Evolutionary conservation across 768 basidiomycete species (phyloP), one percentile per base, ranked within the genome.

Genomic region (Fistulinella prunicolor): DNA sequence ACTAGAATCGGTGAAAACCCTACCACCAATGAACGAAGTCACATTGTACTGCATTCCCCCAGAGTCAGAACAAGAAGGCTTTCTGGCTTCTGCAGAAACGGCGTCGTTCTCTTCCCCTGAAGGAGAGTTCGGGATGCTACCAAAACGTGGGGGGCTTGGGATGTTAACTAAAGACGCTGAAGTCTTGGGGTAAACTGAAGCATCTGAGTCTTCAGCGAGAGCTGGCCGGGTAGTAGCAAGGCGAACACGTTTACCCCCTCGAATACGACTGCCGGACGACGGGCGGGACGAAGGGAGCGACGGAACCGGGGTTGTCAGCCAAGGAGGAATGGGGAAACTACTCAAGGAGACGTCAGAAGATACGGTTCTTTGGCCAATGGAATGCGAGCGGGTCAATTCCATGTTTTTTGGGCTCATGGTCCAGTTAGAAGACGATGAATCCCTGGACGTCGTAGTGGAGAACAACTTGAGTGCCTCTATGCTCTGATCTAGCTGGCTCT

Each of bases 21-120:
- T 48, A 76, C 77, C 63, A 36, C 68, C 80, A 53, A 88, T 85
- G 59, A 88, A 87, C 1, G 86, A 87, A 14, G 85, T 88, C 17
- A 87, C 83, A 49, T 87, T 85, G 57, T 81, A 86, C 49, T 77
- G 79, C 0, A 76, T 82, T 13, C 70, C 80, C 10, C 59, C 65
- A n/a, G 80, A 79, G 37, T 70, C 66, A 40, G 65, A 59, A 46
- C 68, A 63, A 19, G 53, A 44, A 36, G 42, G 38, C 35, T 51
- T 54, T 32, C 55, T 52, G 9, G 56, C 51, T n/a, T 53, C 47
- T 3, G 38, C 35, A 40, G 55, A 39, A 35, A 58, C 35, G 7
- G 39, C 17, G 35, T 50, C 46, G 13, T 42, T 54, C 9, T 57
- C 55, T 48, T 51, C 56, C 3, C 42, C 46, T 3, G 41, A 36